Conservation (phyloP, 805 yeast species). For the Myxozyma neglecta region DNA sequence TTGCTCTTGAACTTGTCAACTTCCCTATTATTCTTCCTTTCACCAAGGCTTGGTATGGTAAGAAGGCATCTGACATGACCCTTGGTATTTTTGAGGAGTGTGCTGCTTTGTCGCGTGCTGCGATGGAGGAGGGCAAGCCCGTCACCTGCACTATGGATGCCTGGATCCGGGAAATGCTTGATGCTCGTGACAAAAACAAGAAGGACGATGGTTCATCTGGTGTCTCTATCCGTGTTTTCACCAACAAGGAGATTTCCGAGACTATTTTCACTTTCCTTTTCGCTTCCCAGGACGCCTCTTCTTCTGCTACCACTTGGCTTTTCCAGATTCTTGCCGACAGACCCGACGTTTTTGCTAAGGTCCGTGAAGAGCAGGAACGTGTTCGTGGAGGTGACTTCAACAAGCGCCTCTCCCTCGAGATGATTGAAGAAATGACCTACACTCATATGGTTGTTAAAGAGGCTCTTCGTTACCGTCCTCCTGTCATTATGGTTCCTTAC, state of each 20-base stretch:
- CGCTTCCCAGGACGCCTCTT: slow-evolving; percentile 97
- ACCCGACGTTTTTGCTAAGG: slow-evolving; percentile 81
- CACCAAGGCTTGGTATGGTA: slow-evolving; percentile 98
- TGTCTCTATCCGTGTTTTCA: slow-evolving; percentile 69
- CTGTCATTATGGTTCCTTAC: slow-evolving; percentile 97
- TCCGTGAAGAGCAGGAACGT: slow-evolving; percentile 86
- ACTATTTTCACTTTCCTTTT: slow-evolving; percentile 94
- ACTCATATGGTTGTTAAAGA: slow-evolving; percentile 91
- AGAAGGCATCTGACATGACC: slow-evolving; percentile 86
- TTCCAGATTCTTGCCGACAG: slow-evolving; percentile 95
- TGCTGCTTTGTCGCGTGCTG: slow-evolving; percentile 82
- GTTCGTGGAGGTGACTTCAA: slow-evolving; percentile 77
- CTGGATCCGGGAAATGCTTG: slow-evolving; percentile 85
- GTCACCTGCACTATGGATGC: slow-evolving; percentile 93
- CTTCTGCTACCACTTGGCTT: slow-evolving; percentile 96
- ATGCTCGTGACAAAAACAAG: slow-evolving; percentile 53
- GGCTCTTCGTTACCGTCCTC: slow-evolving; percentile 91
- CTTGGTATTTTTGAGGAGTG: slow-evolving; percentile 89
- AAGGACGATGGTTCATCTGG: slow-evolving; percentile 50
- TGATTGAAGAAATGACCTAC: slow-evolving; percentile 84
- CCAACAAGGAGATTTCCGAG: slow-evolving; percentile 90
- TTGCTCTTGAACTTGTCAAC: slow-evolving; percentile 94
- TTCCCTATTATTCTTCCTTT: slow-evolving; percentile 95
- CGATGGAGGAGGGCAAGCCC: slow-evolving; percentile 71
- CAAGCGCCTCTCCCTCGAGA: slow-evolving; percentile 60